Percentiles rank a stretch among this genome's conserved stretches.
These are phyloP conservation scores for Phytophthora ramorum DNA, from an alignment of 352 stramenopile genomes.

Conservation along the genomic window DNA sequence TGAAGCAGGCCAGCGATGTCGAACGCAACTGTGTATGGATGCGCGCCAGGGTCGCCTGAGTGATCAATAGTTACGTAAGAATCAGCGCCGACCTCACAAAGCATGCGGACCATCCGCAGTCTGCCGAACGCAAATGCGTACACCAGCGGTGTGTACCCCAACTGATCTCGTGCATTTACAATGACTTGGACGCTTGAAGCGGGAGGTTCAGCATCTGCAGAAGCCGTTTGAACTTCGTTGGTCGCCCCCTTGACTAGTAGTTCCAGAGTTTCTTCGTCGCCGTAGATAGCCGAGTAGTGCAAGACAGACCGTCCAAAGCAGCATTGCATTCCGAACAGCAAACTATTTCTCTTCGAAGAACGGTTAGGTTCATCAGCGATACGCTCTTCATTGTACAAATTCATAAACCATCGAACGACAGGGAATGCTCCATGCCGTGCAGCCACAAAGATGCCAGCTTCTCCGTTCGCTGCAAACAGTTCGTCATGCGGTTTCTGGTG, in stretches of 20 bases:
- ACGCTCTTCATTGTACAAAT: constrained; percentile 30
- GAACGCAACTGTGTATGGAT: constrained; percentile 60
- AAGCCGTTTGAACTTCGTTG: background rate
- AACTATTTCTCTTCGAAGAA: background rate
- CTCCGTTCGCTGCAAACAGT: constrained; percentile 36
- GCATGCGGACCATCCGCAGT: constrained; percentile 35
- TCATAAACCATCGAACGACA: constrained; percentile 62
- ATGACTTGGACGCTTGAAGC: background rate
- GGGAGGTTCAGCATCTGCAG: background rate
- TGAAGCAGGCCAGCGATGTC: constrained; percentile 51
- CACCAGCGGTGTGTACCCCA: constrained; percentile 58
- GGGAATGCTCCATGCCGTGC: constrained; percentile 45
- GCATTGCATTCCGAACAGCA: constrained; percentile 28
- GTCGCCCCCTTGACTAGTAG: constrained; percentile 16
- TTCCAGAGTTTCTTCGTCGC: constrained; percentile 43
- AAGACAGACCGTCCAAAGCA: constrained; percentile 42
- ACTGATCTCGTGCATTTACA: constrained; percentile 44
- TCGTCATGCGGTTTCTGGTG: constrained; percentile 22
- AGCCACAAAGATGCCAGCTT: constrained; percentile 59
- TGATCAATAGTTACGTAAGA: constrained; percentile 46
- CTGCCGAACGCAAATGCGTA: constrained; percentile 65
- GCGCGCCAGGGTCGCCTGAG: constrained; percentile 45
- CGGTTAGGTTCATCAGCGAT: background rate
- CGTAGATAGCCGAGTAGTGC: constrained; percentile 56
- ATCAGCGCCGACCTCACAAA: constrained; percentile 47